phyloP scores from a whole-genome alignment of 2,329 filamentous ascomycete genomes.

The Laburnicola sp. region DNA sequence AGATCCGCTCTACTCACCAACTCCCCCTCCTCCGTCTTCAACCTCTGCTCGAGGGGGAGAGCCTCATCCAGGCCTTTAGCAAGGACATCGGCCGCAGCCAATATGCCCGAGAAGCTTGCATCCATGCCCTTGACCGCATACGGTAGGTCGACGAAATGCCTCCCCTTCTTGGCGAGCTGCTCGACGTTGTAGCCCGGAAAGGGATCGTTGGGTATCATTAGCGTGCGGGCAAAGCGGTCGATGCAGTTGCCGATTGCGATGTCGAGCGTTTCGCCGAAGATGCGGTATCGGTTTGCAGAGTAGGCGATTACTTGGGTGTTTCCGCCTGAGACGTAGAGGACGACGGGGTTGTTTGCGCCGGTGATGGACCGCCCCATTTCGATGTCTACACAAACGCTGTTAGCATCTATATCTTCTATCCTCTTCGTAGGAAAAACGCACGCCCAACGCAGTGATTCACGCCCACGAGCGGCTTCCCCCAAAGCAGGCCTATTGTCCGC shows the following conservation, averaged over 20 bases:
- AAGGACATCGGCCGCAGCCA: conserved; percentile 79
- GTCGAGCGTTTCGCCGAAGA: conserved; percentile 96
- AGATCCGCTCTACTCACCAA: conserved; percentile 78
- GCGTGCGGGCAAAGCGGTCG: conserved; percentile 89
- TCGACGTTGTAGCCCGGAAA: conserved; percentile 98
- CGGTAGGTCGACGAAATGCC: conserved; percentile 78
- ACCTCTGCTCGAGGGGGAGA: conserved; percentile 44
- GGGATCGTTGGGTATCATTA: conserved; percentile 91
- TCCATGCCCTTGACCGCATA: conserved; percentile 99
- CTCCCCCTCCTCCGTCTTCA: conserved; percentile 54
- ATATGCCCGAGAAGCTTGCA: conserved; percentile 90
- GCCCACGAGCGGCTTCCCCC: conserved; percentile 85
- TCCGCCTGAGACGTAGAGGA: conserved; percentile 91
- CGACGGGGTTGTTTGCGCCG: conserved; percentile 85
- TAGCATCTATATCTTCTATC: background rate
- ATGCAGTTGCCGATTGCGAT: conserved; percentile 98
- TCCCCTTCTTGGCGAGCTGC: conserved; percentile 78
- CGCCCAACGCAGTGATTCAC: conserved; percentile 97
- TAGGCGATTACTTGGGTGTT: conserved; percentile 99
- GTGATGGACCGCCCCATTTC: conserved; percentile 97
- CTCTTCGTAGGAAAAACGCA: conserved; percentile 36
- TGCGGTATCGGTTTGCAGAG: conserved; percentile 89
- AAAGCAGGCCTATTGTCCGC: conserved; percentile 77
- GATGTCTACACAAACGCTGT: conserved; percentile 61
- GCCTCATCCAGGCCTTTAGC: conserved; percentile 65